Evolutionary conservation across 2,329 filamentous ascomycete genomes (phyloP), one percentile per base, ranked within the genome.

Genomic region (Hymenoscyphus scutula): DNA sequence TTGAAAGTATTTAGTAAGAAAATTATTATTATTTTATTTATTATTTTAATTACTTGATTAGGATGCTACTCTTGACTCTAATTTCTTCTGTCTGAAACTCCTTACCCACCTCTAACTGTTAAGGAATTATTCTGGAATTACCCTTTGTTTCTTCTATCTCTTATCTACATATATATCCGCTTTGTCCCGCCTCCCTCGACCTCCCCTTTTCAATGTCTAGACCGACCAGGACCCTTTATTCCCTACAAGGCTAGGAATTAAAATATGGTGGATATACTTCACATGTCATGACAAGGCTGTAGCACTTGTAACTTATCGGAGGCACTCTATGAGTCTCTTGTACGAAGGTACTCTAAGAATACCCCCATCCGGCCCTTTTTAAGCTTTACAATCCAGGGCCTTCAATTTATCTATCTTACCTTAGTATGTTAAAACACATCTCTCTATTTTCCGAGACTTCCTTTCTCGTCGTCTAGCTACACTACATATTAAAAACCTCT

Each of bases 321-420:
- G 54, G 54, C 54, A 38, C 53, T 54, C 15, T 30, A 54, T 23
- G 53, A 10, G n/a, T 25, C 45, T 29, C n/a, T 13, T 51, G 45
- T 51, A 51, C 45, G 19, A 25, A 51, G 34, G 5, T 23, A 23
- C 19, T 25, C 45, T 23, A 25, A 51, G 45, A 51, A 56, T 56
- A 34, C 32, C n/a, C 19, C 45, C 13, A 62, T 32, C 41, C 60
- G 60, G 60, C 55, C 60, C 60, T 62, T 58, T 53, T 62, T 25
- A 48, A 53, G 37, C 29, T 58, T 48, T 23, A 25, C 45, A 51
- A 5, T 45, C n/a, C 58, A n/a, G 41, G 51, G 13, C 29, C 29
- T 54, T 11, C 5, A 54, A 19, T 54, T 19, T 15, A 27, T 30
- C 53, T 27, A 55, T 54, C 41, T 56, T 56, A 56, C 38, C 4